Percentiles rank a stretch among this genome's conserved stretches.
These are phyloP conservation scores for Hortiboletus flavorubellus DNA, from an alignment of 768 basidiomycete genomes.

Conservation along the genomic window DNA sequence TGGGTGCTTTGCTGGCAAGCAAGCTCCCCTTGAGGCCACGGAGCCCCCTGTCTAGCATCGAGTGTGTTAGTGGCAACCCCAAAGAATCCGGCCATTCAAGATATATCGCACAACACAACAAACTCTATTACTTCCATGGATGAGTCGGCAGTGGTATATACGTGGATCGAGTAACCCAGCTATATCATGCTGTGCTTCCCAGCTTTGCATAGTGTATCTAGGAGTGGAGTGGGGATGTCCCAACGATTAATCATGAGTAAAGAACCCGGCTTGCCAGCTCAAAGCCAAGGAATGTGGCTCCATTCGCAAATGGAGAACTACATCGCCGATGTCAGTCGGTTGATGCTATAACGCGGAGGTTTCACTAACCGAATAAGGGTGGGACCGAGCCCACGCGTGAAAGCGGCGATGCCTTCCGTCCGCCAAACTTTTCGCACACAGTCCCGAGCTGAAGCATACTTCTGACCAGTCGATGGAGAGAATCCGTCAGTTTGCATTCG, in stretches of 20 bases:
- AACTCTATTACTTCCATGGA: not conserved
- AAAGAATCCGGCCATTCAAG: not conserved
- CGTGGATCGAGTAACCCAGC: not conserved
- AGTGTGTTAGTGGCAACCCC: not conserved
- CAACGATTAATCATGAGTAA: constrained; percentile 33
- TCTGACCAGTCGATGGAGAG: constrained; percentile 66
- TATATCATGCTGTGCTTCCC: constrained; percentile 1
- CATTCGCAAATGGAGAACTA: constrained; percentile 95
- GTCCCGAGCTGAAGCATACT: constrained; percentile 79
- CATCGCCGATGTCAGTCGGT: constrained; percentile 6
- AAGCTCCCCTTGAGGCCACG: not conserved
- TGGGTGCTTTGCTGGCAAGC: not conserved
- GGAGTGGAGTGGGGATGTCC: not conserved
- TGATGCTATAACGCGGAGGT: not conserved
- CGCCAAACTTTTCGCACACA: constrained; percentile 82
- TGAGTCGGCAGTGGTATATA: constrained; percentile 2
- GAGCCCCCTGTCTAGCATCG: not conserved
- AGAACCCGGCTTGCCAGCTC: constrained; percentile 83
- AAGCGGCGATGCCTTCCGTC: constrained; percentile 80
- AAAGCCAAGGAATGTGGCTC: constrained; percentile 94
- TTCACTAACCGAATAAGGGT: constrained; percentile 79
- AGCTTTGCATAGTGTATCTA: not conserved
- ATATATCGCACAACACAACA: not conserved
- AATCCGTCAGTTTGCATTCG: constrained; percentile 96
- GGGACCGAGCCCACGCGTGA: constrained; percentile 87